phyloP scores from a whole-genome alignment of 495 filamentous ascomycete genomes.

The Penicillium tannophilum region DNA sequence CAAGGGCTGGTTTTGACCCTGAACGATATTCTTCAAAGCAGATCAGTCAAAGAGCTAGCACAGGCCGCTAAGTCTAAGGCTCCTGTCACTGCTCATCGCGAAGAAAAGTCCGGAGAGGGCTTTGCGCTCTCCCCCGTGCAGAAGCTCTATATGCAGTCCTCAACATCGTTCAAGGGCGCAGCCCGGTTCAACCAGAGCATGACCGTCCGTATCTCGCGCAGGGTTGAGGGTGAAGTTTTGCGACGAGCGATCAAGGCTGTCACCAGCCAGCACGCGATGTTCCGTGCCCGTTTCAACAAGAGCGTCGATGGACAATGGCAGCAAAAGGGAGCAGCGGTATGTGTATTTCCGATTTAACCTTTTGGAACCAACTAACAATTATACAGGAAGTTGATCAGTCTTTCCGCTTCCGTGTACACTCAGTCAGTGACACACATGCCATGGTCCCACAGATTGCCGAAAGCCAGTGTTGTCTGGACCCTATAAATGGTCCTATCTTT shows the following conservation, averaged over 20 bases:
- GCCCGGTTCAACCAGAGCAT: conserved; percentile 73
- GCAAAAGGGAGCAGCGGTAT: conserved; percentile 41
- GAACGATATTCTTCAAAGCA: conserved; percentile 40
- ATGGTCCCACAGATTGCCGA: conserved; percentile 37
- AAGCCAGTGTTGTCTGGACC: conserved; percentile 45
- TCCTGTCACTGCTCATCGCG: conserved; percentile 16
- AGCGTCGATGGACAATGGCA: conserved; percentile 39
- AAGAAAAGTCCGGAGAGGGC: conserved; percentile 42
- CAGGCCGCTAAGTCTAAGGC: conserved; percentile 27
- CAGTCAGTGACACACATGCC: conserved; percentile 31
- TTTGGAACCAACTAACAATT: conserved; percentile 18
- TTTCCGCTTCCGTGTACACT: conserved; percentile 41
- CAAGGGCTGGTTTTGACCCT: conserved; percentile 39
- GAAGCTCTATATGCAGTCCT: conserved; percentile 48
- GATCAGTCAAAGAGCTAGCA: conserved; percentile 41
- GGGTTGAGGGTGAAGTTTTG: conserved; percentile 51
- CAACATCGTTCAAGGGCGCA: conserved; percentile 46
- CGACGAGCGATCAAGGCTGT: conserved; percentile 57
- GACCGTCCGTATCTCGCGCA: conserved; percentile 56
- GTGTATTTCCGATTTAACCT: background rate
- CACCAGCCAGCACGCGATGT: conserved; percentile 67
- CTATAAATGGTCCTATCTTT: conserved; percentile 45
- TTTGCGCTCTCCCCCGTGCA: conserved; percentile 58
- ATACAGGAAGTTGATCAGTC: conserved; percentile 44
- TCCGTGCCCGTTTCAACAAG: conserved; percentile 62